Percentiles rank a stretch among this genome's conserved stretches.
These are phyloP conservation scores for Russula olivacea DNA, from an alignment of 768 basidiomycete genomes.

Conservation along the genomic window DNA sequence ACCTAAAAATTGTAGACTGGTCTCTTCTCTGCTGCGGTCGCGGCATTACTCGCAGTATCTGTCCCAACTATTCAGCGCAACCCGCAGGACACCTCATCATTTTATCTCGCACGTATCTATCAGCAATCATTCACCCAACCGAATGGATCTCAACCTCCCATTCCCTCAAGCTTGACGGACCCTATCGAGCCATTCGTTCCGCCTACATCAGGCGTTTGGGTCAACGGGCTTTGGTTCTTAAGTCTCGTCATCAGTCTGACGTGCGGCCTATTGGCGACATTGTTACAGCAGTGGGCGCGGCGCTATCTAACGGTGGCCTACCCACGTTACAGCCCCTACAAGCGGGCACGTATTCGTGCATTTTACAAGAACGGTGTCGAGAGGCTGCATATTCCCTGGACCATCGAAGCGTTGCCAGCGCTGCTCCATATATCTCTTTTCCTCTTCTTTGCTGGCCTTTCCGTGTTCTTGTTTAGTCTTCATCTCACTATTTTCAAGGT, in stretches of 20 bases:
- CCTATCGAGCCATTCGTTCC: constrained; percentile 19
- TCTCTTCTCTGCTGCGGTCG: constrained; percentile 22
- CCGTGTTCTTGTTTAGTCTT: constrained; percentile 39
- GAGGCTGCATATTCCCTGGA: constrained; percentile 36
- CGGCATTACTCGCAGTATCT: constrained; percentile 16
- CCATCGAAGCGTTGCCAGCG: constrained; percentile 41
- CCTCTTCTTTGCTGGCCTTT: constrained; percentile 46
- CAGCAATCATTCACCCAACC: not conserved
- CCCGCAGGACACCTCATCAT: not conserved
- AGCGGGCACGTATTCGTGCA: constrained; percentile 39
- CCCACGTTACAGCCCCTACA: constrained; percentile 29
- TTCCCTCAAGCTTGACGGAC: not conserved
- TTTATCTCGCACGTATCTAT: constrained; percentile 13
- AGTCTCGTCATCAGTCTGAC: constrained; percentile 36
- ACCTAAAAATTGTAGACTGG: constrained; percentile 6
- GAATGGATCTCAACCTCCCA: not conserved
- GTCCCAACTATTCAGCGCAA: constrained; percentile 5
- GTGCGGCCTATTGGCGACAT: constrained; percentile 40
- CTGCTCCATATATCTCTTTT: constrained; percentile 47
- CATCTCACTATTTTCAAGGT: constrained; percentile 20
- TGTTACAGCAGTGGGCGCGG: constrained; percentile 47
- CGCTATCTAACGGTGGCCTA: constrained; percentile 32
- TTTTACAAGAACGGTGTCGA: constrained; percentile 36
- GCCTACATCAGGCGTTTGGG: constrained; percentile 33
- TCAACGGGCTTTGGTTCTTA: constrained; percentile 41